phyloP scores from a whole-genome alignment of 2,329 filamentous ascomycete genomes.

The Epichloe sylvatica region DNA sequence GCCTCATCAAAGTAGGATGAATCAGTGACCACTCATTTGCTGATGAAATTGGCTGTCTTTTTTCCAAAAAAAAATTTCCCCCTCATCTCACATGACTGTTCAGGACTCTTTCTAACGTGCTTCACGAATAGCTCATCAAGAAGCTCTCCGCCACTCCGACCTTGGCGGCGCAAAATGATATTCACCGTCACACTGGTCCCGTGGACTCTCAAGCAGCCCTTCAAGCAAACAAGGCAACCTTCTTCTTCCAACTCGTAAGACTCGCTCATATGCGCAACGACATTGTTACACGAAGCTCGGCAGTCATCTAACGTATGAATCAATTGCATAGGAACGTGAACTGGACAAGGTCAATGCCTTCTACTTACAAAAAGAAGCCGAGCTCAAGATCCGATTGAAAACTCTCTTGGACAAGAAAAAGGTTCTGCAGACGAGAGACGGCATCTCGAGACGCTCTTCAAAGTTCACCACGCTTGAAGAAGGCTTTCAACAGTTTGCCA shows the following conservation, averaged over 20 bases:
- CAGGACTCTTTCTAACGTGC: not conserved
- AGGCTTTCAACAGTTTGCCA: slow-evolving; percentile 93
- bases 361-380: slow-evolving; percentile 94
- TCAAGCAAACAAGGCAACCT: slow-evolving; percentile 94
- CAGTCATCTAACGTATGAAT: not conserved
- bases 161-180: slow-evolving; percentile 61
- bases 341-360: slow-evolving; percentile 97
- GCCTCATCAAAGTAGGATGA: not conserved
- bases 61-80: not conserved
- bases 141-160: slow-evolving; percentile 86
- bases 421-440: slow-evolving; percentile 71
- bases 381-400: slow-evolving; percentile 88
- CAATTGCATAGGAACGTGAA: slow-evolving; percentile 63
- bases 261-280: not conserved
- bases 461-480: slow-evolving; percentile 93
- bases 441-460: slow-evolving; percentile 72
- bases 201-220: slow-evolving; percentile 75
- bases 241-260: slow-evolving; percentile 90
- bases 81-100: not conserved
- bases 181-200: slow-evolving; percentile 30
- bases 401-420: slow-evolving; percentile 92
- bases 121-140: slow-evolving; percentile 70
- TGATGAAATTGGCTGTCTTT: not conserved
- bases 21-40: not conserved
- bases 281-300: not conserved